These are phyloP conservation scores for Chernovozyma sophiae-reginae DNA, from an alignment of 1,139 yeast species.

Conservation along the genomic window DNA sequence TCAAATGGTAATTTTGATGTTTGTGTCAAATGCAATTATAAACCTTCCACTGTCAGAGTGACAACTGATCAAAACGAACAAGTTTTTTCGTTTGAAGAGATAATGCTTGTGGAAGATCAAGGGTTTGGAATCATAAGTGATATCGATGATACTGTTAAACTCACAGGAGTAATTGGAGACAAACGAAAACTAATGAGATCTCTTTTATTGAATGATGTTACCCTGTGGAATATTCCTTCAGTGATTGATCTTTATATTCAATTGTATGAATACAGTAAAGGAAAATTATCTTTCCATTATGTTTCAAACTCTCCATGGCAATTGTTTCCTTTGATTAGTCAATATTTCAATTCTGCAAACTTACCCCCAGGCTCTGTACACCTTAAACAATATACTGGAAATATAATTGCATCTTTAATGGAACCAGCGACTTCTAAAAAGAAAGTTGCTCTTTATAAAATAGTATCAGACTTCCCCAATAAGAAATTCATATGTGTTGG, in stretches of 20 bases:
- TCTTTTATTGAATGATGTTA: slow-evolving; percentile 62
- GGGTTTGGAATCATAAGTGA: slow-evolving; percentile 84
- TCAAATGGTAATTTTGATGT: slow-evolving; percentile 54
- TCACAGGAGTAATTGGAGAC: slow-evolving; percentile 87
- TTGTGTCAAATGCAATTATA: slow-evolving; percentile 46
- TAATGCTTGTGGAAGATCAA: slow-evolving; percentile 34
- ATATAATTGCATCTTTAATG: slow-evolving; percentile 70
- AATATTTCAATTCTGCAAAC: slow-evolving; percentile 50
- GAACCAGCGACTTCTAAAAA: slow-evolving; percentile 87
- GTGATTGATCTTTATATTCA: slow-evolving; percentile 65
- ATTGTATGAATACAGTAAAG: slow-evolving; percentile 24
- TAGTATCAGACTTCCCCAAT: slow-evolving; percentile 71
- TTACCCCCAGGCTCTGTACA: slow-evolving; percentile 80
- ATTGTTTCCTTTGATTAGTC: slow-evolving; percentile 59
- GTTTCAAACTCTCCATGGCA: slow-evolving; percentile 97
- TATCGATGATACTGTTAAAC: slow-evolving; percentile 89
- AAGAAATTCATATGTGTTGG: slow-evolving; percentile 83
- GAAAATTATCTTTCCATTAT: slow-evolving; percentile 67
- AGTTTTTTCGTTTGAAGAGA: slow-evolving; percentile 43
- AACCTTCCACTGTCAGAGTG: slow-evolving; percentile 49
- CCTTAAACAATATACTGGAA: slow-evolving; percentile 82
- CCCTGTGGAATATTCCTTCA: slow-evolving; percentile 67
- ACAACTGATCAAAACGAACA: slow-evolving; percentile 40
- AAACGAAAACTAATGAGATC: slow-evolving; percentile 78
- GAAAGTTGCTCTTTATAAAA: slow-evolving; percentile 54